Base-by-base conservation (phyloP, 805 yeast genomes). In the Nakazawaea wyomingensis region DNA sequence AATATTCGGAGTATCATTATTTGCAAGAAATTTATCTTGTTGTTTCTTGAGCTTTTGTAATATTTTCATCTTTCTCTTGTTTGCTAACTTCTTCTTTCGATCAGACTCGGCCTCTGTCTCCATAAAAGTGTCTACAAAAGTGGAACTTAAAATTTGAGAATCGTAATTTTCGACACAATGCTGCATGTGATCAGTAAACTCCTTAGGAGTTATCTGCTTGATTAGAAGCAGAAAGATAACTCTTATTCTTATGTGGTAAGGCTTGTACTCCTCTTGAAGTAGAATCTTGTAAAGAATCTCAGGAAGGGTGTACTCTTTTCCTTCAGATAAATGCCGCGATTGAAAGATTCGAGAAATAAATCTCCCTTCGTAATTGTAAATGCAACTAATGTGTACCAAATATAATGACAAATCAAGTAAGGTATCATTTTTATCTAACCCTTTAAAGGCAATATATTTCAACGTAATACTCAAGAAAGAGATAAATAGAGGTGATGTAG, bases 21-120 rank as follows among this genome's bases (percentile, higher is more conserved):
- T 37, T 2, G 41, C 48, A 14, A 84, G 76, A 62, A 91, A 93
- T 64, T 71, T 74, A 30, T 76, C 69, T 56, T 91, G 98, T 53
- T 88, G 95, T 49, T 75, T 77, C 50, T 82, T 85, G 56, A 91
- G 76, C 46, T 82, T 86, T 1, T 84, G 91, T 72, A 91, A 60
- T 26, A 90, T 70, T 51, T 79, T 82, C 1, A 73, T 75, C 51
- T 80, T 83, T 50, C 90, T 77, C 46, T 74, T 80, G 51, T 77
- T 77, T 0, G 96, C 96, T 6, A 75, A 50, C 32, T 74, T 67
- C 59, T 82, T 85, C 65, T 82, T 87, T 45, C 69, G 69, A 29
- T 77, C 83, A 22, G 66, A 59, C 26, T 74, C 82, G 8, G 50
- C 37, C 10, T 64, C 62, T 24, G 54, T 59, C 8, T 50, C 46